Percentiles rank a stretch among this genome's conserved stretches.
Conservation (phyloP, 106 monocot genomes). For the Agapanthus africanus region DNA sequence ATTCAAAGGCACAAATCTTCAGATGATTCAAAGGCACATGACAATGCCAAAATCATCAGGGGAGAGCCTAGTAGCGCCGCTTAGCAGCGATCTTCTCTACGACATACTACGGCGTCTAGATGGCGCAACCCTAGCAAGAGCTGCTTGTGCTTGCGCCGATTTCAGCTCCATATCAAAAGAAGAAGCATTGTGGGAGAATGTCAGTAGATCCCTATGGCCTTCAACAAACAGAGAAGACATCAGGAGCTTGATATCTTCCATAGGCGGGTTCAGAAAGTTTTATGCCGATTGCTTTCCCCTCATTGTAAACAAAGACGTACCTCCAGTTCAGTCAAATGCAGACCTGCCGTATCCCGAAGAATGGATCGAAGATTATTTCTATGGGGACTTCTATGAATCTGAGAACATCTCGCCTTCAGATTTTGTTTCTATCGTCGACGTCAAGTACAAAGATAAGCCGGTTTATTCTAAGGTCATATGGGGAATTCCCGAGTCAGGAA, state of each 20-base stretch:
- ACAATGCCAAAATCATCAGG: conserved; percentile 12
- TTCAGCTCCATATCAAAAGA: conserved; percentile 44
- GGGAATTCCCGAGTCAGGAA: conserved; percentile 38
- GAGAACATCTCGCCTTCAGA: conserved; percentile 29
- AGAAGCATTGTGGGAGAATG: conserved; percentile 41
- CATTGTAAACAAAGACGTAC: conserved; percentile 41
- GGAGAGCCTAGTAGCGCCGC: conserved; percentile 11
- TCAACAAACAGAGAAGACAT: conserved; percentile 38
- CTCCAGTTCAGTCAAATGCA: conserved; percentile 7
- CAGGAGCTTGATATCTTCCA: conserved; percentile 29
- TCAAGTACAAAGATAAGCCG: conserved; percentile 32
- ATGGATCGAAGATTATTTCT: conserved; percentile 37
- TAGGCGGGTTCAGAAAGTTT: conserved; percentile 51
- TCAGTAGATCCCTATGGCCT: conserved; percentile 37
- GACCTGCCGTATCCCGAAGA: conserved; percentile 20
- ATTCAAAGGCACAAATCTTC: too few relatives aligned
- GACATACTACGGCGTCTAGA: conserved; percentile 43
- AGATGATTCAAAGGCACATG: conserved; percentile 2
- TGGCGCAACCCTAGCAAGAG: conserved; percentile 39
- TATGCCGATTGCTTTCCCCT: conserved; percentile 47
- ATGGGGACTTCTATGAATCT: conserved; percentile 29
- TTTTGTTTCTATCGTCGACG: conserved; percentile 38
- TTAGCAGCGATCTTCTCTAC: conserved; percentile 35
- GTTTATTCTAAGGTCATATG: conserved; percentile 40
- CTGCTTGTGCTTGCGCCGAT: conserved; percentile 36